phyloP scores from a whole-genome alignment of 148 eudicot genomes.

The Polygonum aviculare region DNA sequence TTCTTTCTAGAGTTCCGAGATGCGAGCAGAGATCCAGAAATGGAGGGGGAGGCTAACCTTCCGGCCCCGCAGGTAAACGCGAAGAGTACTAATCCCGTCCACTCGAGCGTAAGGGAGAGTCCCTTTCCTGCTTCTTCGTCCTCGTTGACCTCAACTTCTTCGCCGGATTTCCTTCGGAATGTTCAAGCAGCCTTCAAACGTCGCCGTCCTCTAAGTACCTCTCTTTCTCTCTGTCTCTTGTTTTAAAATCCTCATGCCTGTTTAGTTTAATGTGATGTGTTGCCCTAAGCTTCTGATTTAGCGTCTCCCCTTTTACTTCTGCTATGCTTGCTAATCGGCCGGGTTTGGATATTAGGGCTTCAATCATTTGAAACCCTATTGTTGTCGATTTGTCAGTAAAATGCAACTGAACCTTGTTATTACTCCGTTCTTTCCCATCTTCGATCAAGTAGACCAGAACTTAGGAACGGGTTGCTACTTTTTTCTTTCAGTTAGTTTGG shows the following conservation, averaged over 20 bases:
- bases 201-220: constrained; percentile 62
- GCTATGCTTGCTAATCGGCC: background rate
- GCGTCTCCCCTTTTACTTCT: background rate
- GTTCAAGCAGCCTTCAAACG: constrained; percentile 91
- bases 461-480: background rate
- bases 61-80: constrained; percentile 11
- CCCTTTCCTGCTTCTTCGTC: constrained; percentile 33
- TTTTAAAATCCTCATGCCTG: background rate
- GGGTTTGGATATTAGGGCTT: constrained; percentile 18
- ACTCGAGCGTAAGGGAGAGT: constrained; percentile 31
- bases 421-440: background rate
- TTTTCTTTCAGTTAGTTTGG: background rate
- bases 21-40: constrained; percentile 11
- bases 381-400: background rate
- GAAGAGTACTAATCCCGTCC: constrained; percentile 21
- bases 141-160: constrained; percentile 35
- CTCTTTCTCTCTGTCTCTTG: background rate
- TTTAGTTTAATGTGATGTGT: background rate
- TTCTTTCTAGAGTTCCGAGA: background rate
- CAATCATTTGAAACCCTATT: background rate
- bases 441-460: background rate
- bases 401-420: background rate
- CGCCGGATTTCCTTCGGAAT: constrained; percentile 56
- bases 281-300: background rate
- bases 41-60: constrained; percentile 15